Percentiles rank a stretch among this genome's conserved stretches.
phyloP scores from a whole-genome alignment of 2,329 filamentous ascomycete species.

The Exophiala spinifera region DNA sequence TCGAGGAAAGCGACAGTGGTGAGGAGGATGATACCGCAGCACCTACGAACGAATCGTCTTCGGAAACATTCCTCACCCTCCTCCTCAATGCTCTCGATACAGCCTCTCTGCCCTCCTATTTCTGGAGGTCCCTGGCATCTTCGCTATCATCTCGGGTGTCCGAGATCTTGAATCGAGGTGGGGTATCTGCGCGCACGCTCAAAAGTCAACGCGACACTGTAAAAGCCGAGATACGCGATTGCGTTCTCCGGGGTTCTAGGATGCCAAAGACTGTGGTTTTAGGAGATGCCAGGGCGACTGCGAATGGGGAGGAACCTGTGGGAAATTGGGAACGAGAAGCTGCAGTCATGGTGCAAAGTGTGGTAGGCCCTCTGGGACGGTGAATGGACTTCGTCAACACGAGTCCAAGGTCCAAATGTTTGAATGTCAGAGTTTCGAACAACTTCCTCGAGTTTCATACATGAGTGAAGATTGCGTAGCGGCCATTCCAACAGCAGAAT shows the following conservation, averaged over 20 bases:
- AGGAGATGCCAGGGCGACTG: slow-evolving; percentile 44
- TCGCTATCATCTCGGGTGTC: slow-evolving; percentile 73
- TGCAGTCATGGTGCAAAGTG: slow-evolving; percentile 88
- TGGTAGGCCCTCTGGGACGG: slow-evolving; percentile 57
- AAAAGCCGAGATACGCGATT: slow-evolving; percentile 73
- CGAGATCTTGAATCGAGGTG: slow-evolving; percentile 79
- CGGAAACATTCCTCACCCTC: slow-evolving; percentile 60
- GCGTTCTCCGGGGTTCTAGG: slow-evolving; percentile 74
- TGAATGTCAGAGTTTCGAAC: slow-evolving; percentile 4
- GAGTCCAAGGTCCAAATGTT: not conserved
- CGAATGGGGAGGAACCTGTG: slow-evolving; percentile 45
- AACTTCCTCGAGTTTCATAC: not conserved
- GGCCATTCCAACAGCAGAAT: not conserved
- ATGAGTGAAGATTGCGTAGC: slow-evolving; percentile 15
- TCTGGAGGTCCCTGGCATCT: slow-evolving; percentile 85
- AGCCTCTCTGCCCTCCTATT: slow-evolving; percentile 80
- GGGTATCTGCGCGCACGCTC: slow-evolving; percentile 77
- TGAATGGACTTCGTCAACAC: not conserved
- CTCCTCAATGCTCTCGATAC: slow-evolving; percentile 80
- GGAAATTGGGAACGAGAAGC: slow-evolving; percentile 82
- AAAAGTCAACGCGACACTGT: slow-evolving; percentile 71
- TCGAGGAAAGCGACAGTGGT: slow-evolving; percentile 32
- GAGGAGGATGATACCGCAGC: slow-evolving; percentile 8
- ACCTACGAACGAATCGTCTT: slow-evolving; percentile 14
- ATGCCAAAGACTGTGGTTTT: slow-evolving; percentile 54